Base-by-base conservation (phyloP, 2,329 filamentous ascomycete genomes). In the Cladorrhinum sp. region DNA sequence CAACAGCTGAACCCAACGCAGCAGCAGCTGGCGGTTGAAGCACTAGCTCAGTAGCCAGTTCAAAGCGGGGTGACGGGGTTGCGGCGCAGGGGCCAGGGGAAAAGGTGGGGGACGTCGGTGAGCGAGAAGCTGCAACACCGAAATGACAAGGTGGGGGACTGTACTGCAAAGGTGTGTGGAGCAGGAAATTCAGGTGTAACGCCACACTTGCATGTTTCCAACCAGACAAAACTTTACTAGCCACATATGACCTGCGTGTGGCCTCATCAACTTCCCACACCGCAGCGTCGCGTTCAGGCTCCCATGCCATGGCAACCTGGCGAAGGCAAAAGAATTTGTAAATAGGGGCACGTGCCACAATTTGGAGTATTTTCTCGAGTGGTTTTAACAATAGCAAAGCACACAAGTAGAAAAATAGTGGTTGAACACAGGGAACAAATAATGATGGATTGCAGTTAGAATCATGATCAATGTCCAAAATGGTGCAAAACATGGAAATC, bases 201-300 rank as follows among this genome's bases (percentile, higher is more conserved):
- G 49, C 54, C 54, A 57, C 54, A 57, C 3, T 26, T 49, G 54
- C 21, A 42, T 30, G 24, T 28, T 54, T 30, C 23, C 4, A 33
- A 30, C 7, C 24, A 12, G 10, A 24, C 16, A 55, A 12, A 21
- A 36, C n/a, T 36, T 36, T 12, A 55, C 18, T 16, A 42, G 54
- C 54, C 39, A 48, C 36, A 46, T 30, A 30, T 42, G 20, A 42
- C 53, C 33, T 23, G 33, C 20, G 49, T 51, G 16, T 4, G 21
- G 20, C 24, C 12, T 55, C 53, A 42, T 39, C 53, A 23, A 24
- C 18, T 39, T 33, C 24, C 52, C 33, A 36, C 21, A 26, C 30
- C 30, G n/a, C 39, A 57, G 39, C 54, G 54, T 57, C 54, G 54
- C 39, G 54, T 57, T 57, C 54, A 57, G 54, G 54, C 39, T 36